Evolutionary conservation across 2,329 filamentous ascomycete species (phyloP).

Genomic region (Pseudocercospora vitis): DNA sequence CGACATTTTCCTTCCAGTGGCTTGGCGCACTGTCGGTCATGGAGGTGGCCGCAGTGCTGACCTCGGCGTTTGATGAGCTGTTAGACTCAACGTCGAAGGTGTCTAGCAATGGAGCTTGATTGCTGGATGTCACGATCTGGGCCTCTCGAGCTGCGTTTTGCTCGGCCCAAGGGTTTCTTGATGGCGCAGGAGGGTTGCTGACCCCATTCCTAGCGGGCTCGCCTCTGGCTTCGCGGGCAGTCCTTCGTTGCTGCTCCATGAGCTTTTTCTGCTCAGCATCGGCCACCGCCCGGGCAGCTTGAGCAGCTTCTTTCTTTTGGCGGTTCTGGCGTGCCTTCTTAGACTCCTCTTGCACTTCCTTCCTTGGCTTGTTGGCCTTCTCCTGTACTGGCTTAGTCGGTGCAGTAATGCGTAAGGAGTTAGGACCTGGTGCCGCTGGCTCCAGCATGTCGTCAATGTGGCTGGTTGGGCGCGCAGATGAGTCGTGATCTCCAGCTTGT

Average conservation of each 20-base stretch:
- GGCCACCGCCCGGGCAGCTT: slow-evolving; percentile 70
- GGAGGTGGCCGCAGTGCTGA: slow-evolving; percentile 41
- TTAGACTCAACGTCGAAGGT: slow-evolving; percentile 51
- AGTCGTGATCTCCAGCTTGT: slow-evolving; percentile 76
- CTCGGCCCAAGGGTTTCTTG: slow-evolving; percentile 56
- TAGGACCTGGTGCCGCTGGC: slow-evolving; percentile 64
- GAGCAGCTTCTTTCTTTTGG: slow-evolving; percentile 80
- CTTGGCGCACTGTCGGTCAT: slow-evolving; percentile 38
- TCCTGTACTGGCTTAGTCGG: slow-evolving; percentile 54
- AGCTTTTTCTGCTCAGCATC: slow-evolving; percentile 75
- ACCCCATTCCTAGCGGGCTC: slow-evolving; percentile 77
- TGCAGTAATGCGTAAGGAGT: slow-evolving; percentile 75
- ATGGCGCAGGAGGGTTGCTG: slow-evolving; percentile 47
- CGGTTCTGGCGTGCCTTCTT: slow-evolving; percentile 97
- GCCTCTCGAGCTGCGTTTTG: slow-evolving; percentile 22
- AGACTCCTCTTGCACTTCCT: slow-evolving; percentile 67
- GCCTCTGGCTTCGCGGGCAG: slow-evolving; percentile 78
- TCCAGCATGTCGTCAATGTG: slow-evolving; percentile 94
- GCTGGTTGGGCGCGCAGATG: slow-evolving; percentile 62
- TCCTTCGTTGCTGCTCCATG: slow-evolving; percentile 79
- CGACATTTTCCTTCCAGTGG: slow-evolving; percentile 48
- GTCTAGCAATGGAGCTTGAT: slow-evolving; percentile 45
- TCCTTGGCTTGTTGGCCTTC: slow-evolving; percentile 59
- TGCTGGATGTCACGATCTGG: slow-evolving; percentile 9
- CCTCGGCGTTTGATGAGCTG: slow-evolving; percentile 42